Conservation (phyloP, 768 basidiomycete genomes). For the Leucogyrophana mollusca region DNA sequence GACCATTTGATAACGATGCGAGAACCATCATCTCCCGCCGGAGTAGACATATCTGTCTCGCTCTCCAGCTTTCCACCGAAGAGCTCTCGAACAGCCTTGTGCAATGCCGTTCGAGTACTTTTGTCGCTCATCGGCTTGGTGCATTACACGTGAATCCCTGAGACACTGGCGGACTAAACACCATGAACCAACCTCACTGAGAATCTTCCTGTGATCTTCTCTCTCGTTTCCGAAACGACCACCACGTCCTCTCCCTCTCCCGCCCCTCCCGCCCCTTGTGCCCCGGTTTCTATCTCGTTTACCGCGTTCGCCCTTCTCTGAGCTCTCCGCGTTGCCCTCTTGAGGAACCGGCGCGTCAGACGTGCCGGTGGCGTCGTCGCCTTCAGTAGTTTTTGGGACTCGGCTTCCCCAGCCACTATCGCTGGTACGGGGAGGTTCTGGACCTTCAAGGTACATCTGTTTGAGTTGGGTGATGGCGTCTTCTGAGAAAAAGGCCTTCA, state of each 20-base stretch:
- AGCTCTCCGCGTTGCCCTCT: conserved; percentile 9
- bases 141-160: conserved; percentile 9
- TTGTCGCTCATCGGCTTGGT: conserved; percentile 81
- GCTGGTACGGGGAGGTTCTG: conserved; percentile 68
- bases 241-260: conserved; percentile 45
- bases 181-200: conserved; percentile 71
- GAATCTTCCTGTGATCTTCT: conserved; percentile 71
- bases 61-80: conserved; percentile 86
- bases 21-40: conserved; percentile 63
- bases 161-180: conserved; percentile 4
- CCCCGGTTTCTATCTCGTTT: conserved; percentile 42
- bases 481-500: conserved; percentile 65
- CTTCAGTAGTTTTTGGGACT: conserved; percentile 30
- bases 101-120: conserved; percentile 75
- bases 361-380: conserved; percentile 13
- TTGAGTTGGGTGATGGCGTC: conserved; percentile 62
- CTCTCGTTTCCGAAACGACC: conserved; percentile 41
- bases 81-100: conserved; percentile 74
- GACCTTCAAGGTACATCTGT: conserved; percentile 77
- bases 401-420: conserved; percentile 76
- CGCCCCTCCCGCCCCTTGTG: conserved; percentile 40
- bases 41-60: conserved; percentile 59
- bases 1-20: conserved; percentile 82
- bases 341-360: conserved; percentile 7
- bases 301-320: conserved; percentile 24